A percentile compares a stretch with the other conserved stretches of the same genome.
These are phyloP conservation scores for Physocladia obscura DNA, from an alignment of 192 early-diverging fungal genomes.

Conservation along the genomic window DNA sequence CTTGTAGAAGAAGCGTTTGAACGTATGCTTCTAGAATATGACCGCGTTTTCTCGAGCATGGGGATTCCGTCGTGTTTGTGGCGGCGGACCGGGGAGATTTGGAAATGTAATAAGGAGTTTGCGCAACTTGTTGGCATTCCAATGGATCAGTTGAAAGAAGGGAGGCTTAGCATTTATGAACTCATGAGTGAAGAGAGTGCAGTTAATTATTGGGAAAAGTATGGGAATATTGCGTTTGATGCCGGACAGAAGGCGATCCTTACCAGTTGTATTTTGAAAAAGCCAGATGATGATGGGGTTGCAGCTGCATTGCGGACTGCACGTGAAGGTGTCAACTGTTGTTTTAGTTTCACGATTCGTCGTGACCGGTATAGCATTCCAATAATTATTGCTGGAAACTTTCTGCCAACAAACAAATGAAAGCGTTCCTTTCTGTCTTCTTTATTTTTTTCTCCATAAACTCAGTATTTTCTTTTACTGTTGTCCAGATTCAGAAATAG, in stretches of 20 bases:
- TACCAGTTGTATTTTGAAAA: slow-evolving; percentile 83
- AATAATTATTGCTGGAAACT: slow-evolving; percentile 41
- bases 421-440: background rate
- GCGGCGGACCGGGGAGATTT: slow-evolving; percentile 95
- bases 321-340: slow-evolving; percentile 57
- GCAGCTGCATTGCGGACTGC: slow-evolving; percentile 3
- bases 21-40: slow-evolving; percentile 90
- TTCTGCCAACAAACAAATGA: slow-evolving; percentile 11
- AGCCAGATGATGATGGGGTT: slow-evolving; percentile 52
- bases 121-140: slow-evolving; percentile 82
- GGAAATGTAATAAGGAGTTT: slow-evolving; percentile 95
- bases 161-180: slow-evolving; percentile 55
- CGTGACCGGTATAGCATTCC: slow-evolving; percentile 93
- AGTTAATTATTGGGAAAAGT: slow-evolving; percentile 99
- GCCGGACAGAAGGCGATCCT: slow-evolving; percentile 93
- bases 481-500: too few relatives aligned
- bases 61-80: slow-evolving; percentile 94
- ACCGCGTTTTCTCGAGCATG: slow-evolving; percentile 91
- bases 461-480: too few relatives aligned
- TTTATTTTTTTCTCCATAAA: too few relatives aligned
- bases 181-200: slow-evolving; percentile 87
- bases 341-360: slow-evolving; percentile 94
- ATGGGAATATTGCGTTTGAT: slow-evolving; percentile 96
- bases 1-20: slow-evolving; percentile 96
- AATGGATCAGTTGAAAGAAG: slow-evolving; percentile 78